A percentile compares a stretch with the other conserved stretches of the same genome.
phyloP scores from a whole-genome alignment of 2,329 filamentous ascomycete genomes.

The Botryotinia narcissicola region DNA sequence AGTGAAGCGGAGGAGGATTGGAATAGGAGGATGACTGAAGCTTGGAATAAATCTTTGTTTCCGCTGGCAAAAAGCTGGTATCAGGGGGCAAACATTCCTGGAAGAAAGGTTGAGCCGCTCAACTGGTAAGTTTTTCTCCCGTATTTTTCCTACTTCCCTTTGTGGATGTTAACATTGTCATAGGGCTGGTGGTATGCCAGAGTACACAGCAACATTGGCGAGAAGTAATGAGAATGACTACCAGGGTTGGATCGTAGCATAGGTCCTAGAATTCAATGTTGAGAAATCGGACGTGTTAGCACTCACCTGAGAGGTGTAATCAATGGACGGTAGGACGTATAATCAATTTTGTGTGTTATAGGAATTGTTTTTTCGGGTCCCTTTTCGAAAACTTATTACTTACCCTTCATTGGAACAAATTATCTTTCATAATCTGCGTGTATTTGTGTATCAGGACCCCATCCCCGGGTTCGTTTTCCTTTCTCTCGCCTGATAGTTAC shows the following conservation, averaged over 20 bases:
- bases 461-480: background rate
- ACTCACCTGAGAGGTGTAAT: background rate
- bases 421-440: background rate
- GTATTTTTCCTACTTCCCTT: background rate
- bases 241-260: conserved; percentile 17
- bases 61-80: conserved; percentile 42
- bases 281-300: background rate
- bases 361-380: background rate
- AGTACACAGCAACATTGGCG: conserved; percentile 15
- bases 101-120: conserved; percentile 41
- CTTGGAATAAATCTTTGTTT: conserved; percentile 39
- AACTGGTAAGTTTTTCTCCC: conserved; percentile 31
- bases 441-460: background rate
- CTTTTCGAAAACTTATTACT: background rate
- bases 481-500: background rate
- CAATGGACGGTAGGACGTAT: background rate
- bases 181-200: conserved; percentile 17
- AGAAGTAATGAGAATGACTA: conserved; percentile 21
- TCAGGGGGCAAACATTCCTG: conserved; percentile 44
- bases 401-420: background rate
- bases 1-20: conserved; percentile 39
- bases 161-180: background rate
- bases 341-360: background rate
- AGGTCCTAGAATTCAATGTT: background rate
- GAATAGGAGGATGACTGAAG: conserved; percentile 35